These are phyloP conservation scores for Penicillium sp. DNA, from an alignment of 2,329 filamentous ascomycete genomes.

Conservation along the genomic window DNA sequence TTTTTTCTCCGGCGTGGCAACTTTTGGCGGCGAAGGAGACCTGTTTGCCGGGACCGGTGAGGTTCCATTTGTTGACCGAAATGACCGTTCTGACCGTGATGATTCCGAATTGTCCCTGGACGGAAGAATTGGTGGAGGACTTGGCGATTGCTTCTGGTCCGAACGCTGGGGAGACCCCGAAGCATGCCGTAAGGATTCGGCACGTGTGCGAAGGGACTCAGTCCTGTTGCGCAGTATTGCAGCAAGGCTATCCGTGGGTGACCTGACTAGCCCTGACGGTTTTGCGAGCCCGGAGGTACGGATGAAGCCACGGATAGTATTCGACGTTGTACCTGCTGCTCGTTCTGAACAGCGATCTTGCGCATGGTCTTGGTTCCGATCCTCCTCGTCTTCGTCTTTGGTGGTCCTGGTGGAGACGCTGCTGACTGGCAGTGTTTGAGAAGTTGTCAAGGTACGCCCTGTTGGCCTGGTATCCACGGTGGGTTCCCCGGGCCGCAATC, in stretches of 20 bases:
- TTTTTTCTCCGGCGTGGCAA: background rate
- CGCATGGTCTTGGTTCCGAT: background rate
- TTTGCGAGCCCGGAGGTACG: slow-evolving; percentile 27
- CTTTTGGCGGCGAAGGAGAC: slow-evolving; percentile 3
- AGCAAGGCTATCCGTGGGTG: slow-evolving; percentile 22
- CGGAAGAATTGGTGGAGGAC: slow-evolving; percentile 9
- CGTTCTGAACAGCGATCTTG: slow-evolving; percentile 5
- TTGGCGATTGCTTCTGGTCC: slow-evolving; percentile 14
- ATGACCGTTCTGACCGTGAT: slow-evolving; percentile 16
- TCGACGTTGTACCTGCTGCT: slow-evolving; percentile 11
- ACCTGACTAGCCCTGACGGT: slow-evolving; percentile 22
- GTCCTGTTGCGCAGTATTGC: slow-evolving; percentile 18
- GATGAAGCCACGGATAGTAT: slow-evolving; percentile 32
- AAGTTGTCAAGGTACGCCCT: slow-evolving; percentile 17
- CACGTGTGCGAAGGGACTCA: slow-evolving; percentile 18
- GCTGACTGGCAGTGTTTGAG: slow-evolving; percentile 11
- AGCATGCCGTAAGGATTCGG: slow-evolving; percentile 17
- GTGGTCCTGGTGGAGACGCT: slow-evolving; percentile 10
- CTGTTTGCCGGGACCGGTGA: background rate
- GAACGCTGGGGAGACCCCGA: slow-evolving; percentile 9
- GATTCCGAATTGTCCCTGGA: slow-evolving; percentile 20
- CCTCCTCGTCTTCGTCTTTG: slow-evolving; percentile 10
- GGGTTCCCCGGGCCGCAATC: slow-evolving; percentile 21
- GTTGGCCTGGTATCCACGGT: slow-evolving; percentile 21
- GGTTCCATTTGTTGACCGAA: slow-evolving; percentile 12